Conservation (phyloP, 192 early-diverging fungal species). For the Rhizophagus prolifer region DNA sequence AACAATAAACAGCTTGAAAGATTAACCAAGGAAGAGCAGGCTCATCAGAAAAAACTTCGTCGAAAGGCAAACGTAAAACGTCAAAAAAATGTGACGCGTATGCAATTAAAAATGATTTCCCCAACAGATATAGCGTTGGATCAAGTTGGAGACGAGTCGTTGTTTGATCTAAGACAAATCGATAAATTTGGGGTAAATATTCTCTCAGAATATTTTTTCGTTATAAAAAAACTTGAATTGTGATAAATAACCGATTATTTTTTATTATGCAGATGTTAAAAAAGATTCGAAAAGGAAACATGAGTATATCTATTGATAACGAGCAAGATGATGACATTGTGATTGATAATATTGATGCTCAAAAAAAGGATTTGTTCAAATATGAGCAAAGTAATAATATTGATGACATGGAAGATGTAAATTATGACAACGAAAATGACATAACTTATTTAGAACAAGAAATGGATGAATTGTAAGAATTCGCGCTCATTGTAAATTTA, state of each 20-base stretch:
- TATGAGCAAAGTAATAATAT: slow-evolving; percentile 34
- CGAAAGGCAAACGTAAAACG: slow-evolving; percentile 69
- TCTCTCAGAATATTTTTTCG: not conserved
- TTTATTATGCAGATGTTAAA: slow-evolving; percentile 36
- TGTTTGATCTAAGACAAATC: slow-evolving; percentile 60
- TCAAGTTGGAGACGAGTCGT: slow-evolving; percentile 51
- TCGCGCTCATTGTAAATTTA: slow-evolving; percentile 24
- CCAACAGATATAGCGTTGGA: slow-evolving; percentile 76
- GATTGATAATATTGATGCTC: slow-evolving; percentile 33
- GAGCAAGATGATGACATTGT: slow-evolving; percentile 48
- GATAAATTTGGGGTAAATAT: slow-evolving; percentile 45
- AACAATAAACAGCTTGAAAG: slow-evolving; percentile 30
- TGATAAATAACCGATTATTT: no score
- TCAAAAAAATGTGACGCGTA: slow-evolving; percentile 65
- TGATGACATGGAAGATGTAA: slow-evolving; percentile 51
- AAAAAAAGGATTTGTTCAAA: not conserved
- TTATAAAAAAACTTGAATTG: not conserved
- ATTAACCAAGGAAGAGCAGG: slow-evolving; percentile 48
- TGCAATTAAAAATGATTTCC: slow-evolving; percentile 81
- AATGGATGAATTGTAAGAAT: slow-evolving; percentile 61
- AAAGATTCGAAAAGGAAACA: slow-evolving; percentile 56
- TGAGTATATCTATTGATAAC: slow-evolving; percentile 45
- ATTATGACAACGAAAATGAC: slow-evolving; percentile 41
- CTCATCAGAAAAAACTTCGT: slow-evolving; percentile 54
- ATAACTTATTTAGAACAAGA: slow-evolving; percentile 57